Evolutionary conservation across 306 rosid species (phyloP).

Genomic region (Citrullus mucosospermus): DNA sequence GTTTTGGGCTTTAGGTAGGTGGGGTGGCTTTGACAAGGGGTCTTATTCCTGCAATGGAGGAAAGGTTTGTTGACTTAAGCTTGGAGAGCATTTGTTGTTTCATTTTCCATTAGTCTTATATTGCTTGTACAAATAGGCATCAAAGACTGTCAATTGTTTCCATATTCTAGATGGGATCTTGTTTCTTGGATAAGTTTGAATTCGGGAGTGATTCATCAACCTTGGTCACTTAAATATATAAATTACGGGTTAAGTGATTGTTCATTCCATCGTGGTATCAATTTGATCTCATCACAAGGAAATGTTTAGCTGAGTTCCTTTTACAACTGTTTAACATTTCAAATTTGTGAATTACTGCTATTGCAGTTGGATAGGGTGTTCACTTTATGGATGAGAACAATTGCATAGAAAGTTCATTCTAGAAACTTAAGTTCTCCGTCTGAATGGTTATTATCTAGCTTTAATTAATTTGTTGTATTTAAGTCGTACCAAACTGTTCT

Average conservation of each 20-base stretch:
- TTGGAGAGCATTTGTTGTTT: background rate
- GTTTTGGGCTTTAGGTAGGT: constrained; percentile 52
- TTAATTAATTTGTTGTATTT: background rate
- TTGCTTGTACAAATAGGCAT: background rate
- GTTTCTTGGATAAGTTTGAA: background rate
- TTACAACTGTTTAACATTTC: background rate
- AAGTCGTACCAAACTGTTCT: background rate
- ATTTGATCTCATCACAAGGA: background rate
- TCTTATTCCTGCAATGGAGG: constrained; percentile 80
- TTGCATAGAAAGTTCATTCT: background rate
- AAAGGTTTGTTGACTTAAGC: constrained; percentile 47
- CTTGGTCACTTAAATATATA: background rate
- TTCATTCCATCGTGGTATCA: background rate
- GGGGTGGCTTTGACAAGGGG: constrained; percentile 85
- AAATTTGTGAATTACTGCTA: background rate
- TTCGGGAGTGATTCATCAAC: background rate
- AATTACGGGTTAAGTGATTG: background rate
- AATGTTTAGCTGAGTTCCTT: background rate
- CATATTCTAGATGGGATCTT: background rate
- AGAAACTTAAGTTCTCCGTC: background rate
- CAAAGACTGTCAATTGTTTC: background rate
- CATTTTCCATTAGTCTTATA: background rate
- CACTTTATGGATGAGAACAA: background rate
- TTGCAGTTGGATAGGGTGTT: background rate
- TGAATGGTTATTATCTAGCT: background rate